These are phyloP conservation scores for Arabidopsis lyrata DNA, from an alignment of 441 rosid genomes.

Conservation along the genomic window DNA sequence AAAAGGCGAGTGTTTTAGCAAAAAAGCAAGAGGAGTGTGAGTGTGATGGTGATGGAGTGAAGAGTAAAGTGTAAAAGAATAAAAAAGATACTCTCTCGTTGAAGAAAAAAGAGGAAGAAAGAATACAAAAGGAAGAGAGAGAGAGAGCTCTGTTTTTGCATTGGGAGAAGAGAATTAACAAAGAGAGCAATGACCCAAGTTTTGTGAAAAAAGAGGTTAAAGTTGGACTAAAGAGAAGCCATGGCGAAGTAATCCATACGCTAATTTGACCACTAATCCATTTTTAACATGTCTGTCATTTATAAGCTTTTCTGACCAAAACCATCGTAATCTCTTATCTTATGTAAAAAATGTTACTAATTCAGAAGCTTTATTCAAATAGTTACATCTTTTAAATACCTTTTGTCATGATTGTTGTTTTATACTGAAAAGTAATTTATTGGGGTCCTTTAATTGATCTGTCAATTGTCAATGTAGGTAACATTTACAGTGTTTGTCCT, in stretches of 20 bases:
- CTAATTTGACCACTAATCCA: constrained; percentile 21
- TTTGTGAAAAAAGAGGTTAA: constrained; percentile 30
- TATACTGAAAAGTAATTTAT: constrained; percentile 32
- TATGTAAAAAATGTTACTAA: not conserved
- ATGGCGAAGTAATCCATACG: constrained; percentile 40
- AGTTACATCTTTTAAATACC: constrained; percentile 2
- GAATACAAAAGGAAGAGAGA: constrained; percentile 45
- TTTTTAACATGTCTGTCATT: not conserved
- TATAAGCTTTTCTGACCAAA: constrained; percentile 16
- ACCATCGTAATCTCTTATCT: constrained; percentile 3
- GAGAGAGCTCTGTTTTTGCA: constrained; percentile 39
- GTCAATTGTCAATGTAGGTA: constrained; percentile 44
- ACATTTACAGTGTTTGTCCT: constrained; percentile 40
- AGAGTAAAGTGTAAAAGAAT: constrained; percentile 42
- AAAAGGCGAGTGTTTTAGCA: constrained; percentile 24
- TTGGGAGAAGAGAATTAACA: constrained; percentile 50
- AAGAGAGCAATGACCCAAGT: not conserved
- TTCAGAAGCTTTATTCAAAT: constrained; percentile 10
- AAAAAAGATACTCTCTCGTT: constrained; percentile 43
- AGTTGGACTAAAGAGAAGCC: constrained; percentile 38
- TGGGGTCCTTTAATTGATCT: constrained; percentile 28
- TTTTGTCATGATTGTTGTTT: constrained; percentile 40
- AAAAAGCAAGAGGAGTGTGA: constrained; percentile 25
- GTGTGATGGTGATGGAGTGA: constrained; percentile 39
- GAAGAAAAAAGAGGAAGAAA: constrained; percentile 37